Conservation (phyloP, 192 early-diverging fungal genomes). For the Endogone sp. region DNA sequence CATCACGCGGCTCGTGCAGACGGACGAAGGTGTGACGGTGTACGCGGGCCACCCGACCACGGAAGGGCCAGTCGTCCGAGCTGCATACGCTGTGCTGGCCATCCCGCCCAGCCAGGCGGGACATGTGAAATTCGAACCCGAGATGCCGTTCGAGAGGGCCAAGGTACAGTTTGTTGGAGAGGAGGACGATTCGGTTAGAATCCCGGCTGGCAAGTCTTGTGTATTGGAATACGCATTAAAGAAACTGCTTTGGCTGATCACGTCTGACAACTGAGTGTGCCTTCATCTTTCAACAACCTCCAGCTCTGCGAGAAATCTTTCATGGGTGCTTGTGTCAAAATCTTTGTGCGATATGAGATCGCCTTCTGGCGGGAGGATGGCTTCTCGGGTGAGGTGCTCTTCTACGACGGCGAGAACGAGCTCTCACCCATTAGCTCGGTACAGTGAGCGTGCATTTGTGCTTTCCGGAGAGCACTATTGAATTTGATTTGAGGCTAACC, state of each 20-base stretch:
- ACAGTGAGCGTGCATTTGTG: too few species aligned
- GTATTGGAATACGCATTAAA: too few species aligned
- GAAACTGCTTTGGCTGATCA: too few species aligned
- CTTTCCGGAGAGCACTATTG: too few species aligned
- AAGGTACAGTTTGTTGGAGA: too few species aligned
- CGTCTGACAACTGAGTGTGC: too few species aligned
- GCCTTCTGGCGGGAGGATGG: conserved; percentile 16
- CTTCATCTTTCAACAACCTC: too few species aligned
- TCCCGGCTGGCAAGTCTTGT: too few species aligned
- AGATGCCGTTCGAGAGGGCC: conserved; percentile 1
- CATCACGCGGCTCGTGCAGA: neutral
- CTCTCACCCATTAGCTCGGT: conserved; percentile 7
- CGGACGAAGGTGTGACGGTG: conserved; percentile 1
- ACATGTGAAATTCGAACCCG: neutral
- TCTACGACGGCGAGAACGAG: neutral
- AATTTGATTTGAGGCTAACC: too few species aligned
- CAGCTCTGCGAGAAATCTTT: conserved; percentile 18
- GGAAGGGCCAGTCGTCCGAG: neutral
- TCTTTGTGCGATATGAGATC: conserved; percentile 9
- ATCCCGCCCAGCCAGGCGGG: conserved; percentile 6
- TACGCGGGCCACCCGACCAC: neutral
- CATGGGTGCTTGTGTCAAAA: conserved; percentile 8
- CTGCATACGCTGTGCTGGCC: conserved; percentile 6
- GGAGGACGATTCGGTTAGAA: too few species aligned
- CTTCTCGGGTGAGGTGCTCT: conserved; percentile 2